phyloP scores from a whole-genome alignment of 1,284 basidiomycete genomes.

The Puccinia novopanici region DNA sequence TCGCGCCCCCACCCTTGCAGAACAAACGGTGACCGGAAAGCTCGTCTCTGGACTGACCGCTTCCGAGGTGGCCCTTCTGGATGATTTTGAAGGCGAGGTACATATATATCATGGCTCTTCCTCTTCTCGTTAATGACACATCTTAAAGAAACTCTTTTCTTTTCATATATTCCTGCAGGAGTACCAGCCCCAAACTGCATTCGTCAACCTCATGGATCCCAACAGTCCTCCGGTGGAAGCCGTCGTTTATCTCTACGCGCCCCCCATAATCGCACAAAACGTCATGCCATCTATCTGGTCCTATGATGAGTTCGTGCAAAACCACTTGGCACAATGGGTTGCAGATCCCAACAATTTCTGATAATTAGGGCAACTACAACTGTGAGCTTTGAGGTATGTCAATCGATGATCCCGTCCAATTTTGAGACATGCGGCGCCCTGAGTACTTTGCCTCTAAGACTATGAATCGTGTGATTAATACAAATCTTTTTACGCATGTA shows the following conservation, averaged over 20 bases:
- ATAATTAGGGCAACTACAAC: too few species aligned
- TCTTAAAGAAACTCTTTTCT: too few species aligned
- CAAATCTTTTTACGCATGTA: too few species aligned
- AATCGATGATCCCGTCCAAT: too few species aligned
- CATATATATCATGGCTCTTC: not conserved
- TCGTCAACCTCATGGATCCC: not conserved
- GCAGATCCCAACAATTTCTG: slow-evolving; percentile 6
- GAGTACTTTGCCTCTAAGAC: too few species aligned
- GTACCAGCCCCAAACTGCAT: slow-evolving; percentile 7
- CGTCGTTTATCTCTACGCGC: slow-evolving; percentile 22
- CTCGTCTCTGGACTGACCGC: not conserved
- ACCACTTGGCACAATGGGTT: slow-evolving; percentile 20
- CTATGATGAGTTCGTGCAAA: slow-evolving; percentile 25
- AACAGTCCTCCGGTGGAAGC: slow-evolving; percentile 1
- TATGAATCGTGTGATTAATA: too few species aligned
- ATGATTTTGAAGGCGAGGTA: not conserved
- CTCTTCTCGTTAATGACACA: too few species aligned
- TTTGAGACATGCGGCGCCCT: too few species aligned
- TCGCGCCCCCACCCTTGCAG: slow-evolving; percentile 3
- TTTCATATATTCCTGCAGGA: not conserved
- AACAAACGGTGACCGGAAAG: slow-evolving; percentile 22
- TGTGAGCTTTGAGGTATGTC: too few species aligned
- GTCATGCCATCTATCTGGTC: slow-evolving; percentile 21
- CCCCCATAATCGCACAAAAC: slow-evolving; percentile 15
- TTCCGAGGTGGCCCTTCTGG: slow-evolving; percentile 1